Evolutionary conservation across 805 yeast genomes (phyloP).

Genomic region (Suhomyces prunicola): DNA sequence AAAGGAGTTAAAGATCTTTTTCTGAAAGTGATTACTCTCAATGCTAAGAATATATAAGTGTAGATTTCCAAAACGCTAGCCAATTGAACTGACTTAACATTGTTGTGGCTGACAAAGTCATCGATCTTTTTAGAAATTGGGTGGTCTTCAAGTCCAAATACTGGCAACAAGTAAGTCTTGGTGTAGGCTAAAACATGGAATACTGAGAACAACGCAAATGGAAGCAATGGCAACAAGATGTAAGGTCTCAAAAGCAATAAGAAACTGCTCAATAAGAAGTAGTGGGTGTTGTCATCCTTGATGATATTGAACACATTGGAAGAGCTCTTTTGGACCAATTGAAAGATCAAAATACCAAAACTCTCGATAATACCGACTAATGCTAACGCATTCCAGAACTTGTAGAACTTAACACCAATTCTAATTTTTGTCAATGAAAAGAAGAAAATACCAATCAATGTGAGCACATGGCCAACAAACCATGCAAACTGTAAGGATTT

Average conservation of each 20-base stretch:
- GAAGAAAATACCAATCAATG: constrained; percentile 29
- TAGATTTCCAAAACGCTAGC: constrained; percentile 38
- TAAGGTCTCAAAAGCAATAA: constrained; percentile 50
- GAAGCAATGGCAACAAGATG: constrained; percentile 59
- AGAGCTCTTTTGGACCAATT: constrained; percentile 38
- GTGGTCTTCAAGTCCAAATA: constrained; percentile 37
- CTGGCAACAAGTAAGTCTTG: constrained; percentile 65
- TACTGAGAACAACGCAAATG: constrained; percentile 72
- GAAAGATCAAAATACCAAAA: constrained; percentile 72
- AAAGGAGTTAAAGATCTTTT: constrained; percentile 61
- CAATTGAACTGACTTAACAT: constrained; percentile 36
- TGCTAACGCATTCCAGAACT: constrained; percentile 53
- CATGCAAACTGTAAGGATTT: constrained; percentile 65
- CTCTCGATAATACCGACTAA: constrained; percentile 66
- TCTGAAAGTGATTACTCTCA: constrained; percentile 59
- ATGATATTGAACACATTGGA: constrained; percentile 19
- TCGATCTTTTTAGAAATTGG: constrained; percentile 38
- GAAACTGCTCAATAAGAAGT: constrained; percentile 57
- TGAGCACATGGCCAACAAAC: constrained; percentile 52
- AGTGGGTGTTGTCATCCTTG: constrained; percentile 68
- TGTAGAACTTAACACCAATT: constrained; percentile 21
- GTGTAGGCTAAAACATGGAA: constrained; percentile 79
- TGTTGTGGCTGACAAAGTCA: constrained; percentile 32
- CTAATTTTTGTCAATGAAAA: constrained; percentile 33
- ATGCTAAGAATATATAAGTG: constrained; percentile 43